phyloP scores from a whole-genome alignment of 768 basidiomycete genomes.

The Lactarius psammicola region DNA sequence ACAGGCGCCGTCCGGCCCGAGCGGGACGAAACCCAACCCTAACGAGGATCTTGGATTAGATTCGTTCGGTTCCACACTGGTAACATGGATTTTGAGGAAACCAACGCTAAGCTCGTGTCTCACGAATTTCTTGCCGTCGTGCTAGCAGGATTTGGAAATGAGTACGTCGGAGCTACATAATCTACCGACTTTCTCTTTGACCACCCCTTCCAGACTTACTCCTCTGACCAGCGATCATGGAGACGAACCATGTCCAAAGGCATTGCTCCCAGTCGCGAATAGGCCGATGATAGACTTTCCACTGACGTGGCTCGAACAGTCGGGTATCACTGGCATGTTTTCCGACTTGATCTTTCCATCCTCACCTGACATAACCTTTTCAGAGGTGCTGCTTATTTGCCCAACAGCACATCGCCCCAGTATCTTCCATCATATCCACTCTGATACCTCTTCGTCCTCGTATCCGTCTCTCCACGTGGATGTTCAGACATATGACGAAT shows the following conservation, averaged over 20 bases:
- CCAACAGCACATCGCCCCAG: conserved; percentile 71
- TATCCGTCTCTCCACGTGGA: conserved; percentile 69
- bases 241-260: conserved; percentile 82
- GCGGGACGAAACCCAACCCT: neutral
- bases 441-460: conserved; percentile 59
- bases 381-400: conserved; percentile 87
- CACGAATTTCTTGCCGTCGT: conserved; percentile 87
- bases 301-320: conserved; percentile 82
- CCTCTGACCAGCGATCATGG: conserved; percentile 75
- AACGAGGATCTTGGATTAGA: neutral
- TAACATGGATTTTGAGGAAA: conserved; percentile 58
- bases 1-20: neutral
- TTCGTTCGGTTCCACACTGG: neutral
- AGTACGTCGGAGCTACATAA: conserved; percentile 48
- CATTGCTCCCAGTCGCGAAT: conserved; percentile 84
- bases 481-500: conserved; percentile 77
- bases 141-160: conserved; percentile 89
- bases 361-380: conserved; percentile 16
- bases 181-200: neutral
- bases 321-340: conserved; percentile 73
- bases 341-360: conserved; percentile 18
- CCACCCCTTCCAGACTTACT: conserved; percentile 48
- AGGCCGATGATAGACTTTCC: conserved; percentile 83
- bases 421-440: conserved; percentile 83
- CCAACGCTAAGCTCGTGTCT: conserved; percentile 49